A percentile compares a stretch with the other conserved stretches of the same genome.
phyloP scores from a whole-genome alignment of 2,329 filamentous ascomycete genomes.

The Exophiala dermatitidis region DNA sequence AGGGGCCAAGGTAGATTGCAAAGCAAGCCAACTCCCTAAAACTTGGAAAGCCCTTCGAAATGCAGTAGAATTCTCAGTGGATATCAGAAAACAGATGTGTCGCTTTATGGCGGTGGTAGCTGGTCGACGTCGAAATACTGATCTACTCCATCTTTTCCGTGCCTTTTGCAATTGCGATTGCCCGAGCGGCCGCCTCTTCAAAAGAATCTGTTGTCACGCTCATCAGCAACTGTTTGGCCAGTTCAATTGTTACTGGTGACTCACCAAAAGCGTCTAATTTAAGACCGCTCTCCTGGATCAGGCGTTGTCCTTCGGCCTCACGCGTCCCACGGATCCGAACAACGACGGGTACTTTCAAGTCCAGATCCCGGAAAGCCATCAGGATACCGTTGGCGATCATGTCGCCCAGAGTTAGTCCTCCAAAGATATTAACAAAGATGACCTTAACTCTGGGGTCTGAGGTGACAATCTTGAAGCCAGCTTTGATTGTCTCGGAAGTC shows the following conservation, averaged over 20 bases:
- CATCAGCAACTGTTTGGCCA: neutral
- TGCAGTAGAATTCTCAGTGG: too few relatives aligned
- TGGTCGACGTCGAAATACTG: neutral
- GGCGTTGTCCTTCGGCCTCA: slow-evolving; percentile 60
- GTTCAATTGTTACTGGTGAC: slow-evolving; percentile 40
- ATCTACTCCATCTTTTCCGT: slow-evolving; percentile 16
- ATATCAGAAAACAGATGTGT: too few relatives aligned
- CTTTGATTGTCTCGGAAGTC: slow-evolving; percentile 70
- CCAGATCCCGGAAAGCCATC: slow-evolving; percentile 62
- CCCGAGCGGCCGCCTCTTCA: slow-evolving; percentile 61
- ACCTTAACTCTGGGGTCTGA: slow-evolving; percentile 64
- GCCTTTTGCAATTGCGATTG: slow-evolving; percentile 50
- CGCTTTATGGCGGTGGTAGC: too few relatives aligned
- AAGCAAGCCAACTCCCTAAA: too few relatives aligned
- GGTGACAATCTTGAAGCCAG: slow-evolving; percentile 66
- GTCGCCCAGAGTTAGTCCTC: slow-evolving; percentile 63
- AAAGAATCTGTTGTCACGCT: slow-evolving; percentile 30
- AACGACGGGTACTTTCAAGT: slow-evolving; percentile 64
- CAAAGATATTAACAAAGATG: slow-evolving; percentile 66
- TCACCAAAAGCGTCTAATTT: slow-evolving; percentile 64
- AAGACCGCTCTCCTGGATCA: slow-evolving; percentile 62
- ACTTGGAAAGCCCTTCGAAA: too few relatives aligned
- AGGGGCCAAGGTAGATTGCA: too few relatives aligned
- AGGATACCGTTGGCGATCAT: slow-evolving; percentile 75
- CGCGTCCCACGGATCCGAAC: slow-evolving; percentile 69